A percentile compares a stretch with the other conserved stretches of the same genome.
Conservation (phyloP, 352 stramenopile genomes). For the Globisporangium splendens region DNA sequence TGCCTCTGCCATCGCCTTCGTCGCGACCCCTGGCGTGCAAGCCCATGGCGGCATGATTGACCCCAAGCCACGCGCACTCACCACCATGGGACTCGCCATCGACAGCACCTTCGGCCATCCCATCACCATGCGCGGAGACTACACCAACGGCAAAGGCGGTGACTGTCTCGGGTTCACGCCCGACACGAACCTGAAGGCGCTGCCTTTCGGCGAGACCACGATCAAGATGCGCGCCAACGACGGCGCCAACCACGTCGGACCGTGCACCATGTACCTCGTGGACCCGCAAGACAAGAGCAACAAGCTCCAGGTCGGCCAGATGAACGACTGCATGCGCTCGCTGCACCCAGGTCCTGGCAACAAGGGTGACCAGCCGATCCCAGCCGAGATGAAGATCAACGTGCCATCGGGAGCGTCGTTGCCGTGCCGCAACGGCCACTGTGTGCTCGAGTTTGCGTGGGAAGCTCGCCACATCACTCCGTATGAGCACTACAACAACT, state of each 20-base stretch:
- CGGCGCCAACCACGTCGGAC: constrained; percentile 38
- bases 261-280: constrained; percentile 33
- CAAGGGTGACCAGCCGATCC: constrained; percentile 27
- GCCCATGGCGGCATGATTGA: constrained; percentile 34
- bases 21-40: not conserved
- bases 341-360: constrained; percentile 23
- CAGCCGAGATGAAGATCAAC: constrained; percentile 30
- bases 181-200: constrained; percentile 26
- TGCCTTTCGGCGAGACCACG: constrained; percentile 26
- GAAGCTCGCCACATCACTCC: constrained; percentile 25
- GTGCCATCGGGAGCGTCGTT: constrained; percentile 20
- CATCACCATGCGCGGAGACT: constrained; percentile 24
- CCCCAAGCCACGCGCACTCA: constrained; percentile 28
- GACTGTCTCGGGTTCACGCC: constrained; percentile 32
- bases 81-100: constrained; percentile 35
- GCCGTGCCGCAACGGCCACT: constrained; percentile 9
- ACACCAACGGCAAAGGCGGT: constrained; percentile 13
- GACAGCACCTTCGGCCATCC: constrained; percentile 29
- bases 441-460: constrained; percentile 25
- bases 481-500: constrained; percentile 39
- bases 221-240: constrained; percentile 40
- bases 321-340: constrained; percentile 42
- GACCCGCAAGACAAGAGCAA: constrained; percentile 23
- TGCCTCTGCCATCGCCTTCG: not conserved
- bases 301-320: constrained; percentile 27